A percentile compares a stretch with the other conserved stretches of the same genome.
phyloP scores from a whole-genome alignment of 345 rosid species.

The Citrus medica region DNA sequence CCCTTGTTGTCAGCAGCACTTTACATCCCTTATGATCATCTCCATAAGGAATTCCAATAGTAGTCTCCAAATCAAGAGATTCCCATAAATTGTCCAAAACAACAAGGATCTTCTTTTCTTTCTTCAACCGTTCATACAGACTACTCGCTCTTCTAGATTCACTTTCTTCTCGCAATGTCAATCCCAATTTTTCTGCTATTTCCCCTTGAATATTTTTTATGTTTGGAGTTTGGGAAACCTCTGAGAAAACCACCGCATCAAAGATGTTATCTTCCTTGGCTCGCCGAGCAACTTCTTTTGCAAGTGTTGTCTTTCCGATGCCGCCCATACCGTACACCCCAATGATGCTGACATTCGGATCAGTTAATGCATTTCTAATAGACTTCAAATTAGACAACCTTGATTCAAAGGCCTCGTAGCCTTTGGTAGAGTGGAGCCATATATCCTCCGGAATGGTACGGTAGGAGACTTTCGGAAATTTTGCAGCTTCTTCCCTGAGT shows the following conservation, averaged over 20 bases:
- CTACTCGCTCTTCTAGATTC: too few species aligned
- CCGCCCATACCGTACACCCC: not conserved
- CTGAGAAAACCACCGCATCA: not conserved
- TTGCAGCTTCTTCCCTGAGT: too few species aligned
- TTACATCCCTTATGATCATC: too few species aligned
- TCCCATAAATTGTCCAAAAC: not conserved
- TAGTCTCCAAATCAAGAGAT: not conserved
- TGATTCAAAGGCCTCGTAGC: too few species aligned
- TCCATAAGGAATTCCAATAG: not conserved
- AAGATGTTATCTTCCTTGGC: not conserved
- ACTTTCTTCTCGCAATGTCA: too few species aligned
- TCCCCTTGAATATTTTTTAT: too few species aligned
- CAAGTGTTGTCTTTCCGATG: not conserved
- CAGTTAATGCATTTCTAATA: not conserved
- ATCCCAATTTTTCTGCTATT: too few species aligned
- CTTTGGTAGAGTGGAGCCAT: not conserved
- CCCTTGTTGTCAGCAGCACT: not conserved
- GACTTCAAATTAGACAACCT: not conserved
- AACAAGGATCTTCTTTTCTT: not conserved
- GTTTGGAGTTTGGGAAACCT: too few species aligned
- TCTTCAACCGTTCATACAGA: too few species aligned
- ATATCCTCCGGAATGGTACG: not conserved
- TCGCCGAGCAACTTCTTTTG: not conserved
- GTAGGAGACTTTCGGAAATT: too few species aligned
- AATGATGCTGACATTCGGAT: slow-evolving; percentile 7